Percentiles rank a stretch among this genome's conserved stretches.
Evolutionary conservation across 2,329 filamentous ascomycete genomes (phyloP).

Genomic region (Blumeria hordei): DNA sequence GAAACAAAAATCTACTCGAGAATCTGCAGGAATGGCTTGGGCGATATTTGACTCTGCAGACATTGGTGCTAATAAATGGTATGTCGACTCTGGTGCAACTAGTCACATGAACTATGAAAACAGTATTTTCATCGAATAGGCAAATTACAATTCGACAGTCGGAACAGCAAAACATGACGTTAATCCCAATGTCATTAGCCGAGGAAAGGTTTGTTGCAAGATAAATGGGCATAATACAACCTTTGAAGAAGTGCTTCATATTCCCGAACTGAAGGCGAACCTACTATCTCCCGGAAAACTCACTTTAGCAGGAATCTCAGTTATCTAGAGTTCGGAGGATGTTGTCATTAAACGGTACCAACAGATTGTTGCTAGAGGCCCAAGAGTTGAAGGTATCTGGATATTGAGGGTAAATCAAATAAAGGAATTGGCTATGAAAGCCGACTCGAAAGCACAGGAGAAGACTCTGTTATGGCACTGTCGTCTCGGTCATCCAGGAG

Average conservation of each 20-base stretch:
- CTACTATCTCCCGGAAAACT: background rate
- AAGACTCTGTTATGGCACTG: too few relatives aligned
- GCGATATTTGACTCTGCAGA: background rate
- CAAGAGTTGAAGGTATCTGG: background rate
- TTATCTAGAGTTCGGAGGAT: background rate
- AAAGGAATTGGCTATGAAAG: too few relatives aligned
- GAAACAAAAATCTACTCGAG: background rate
- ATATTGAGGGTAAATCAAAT: too few relatives aligned
- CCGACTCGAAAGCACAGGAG: too few relatives aligned
- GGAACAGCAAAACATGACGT: background rate
- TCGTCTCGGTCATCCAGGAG: too few relatives aligned
- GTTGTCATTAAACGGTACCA: background rate
- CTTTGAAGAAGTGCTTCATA: background rate
- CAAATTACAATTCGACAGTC: background rate
- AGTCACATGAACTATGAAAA: background rate
- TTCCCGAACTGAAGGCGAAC: background rate
- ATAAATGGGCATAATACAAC: background rate
- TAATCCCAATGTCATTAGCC: background rate
- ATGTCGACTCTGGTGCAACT: background rate
- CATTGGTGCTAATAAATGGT: background rate
- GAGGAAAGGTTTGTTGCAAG: background rate
- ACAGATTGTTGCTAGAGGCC: background rate
- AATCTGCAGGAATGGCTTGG: background rate
- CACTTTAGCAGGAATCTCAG: background rate
- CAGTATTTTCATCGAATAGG: background rate